phyloP scores from a whole-genome alignment of 2,329 filamentous ascomycete species.

The Fusarium subglutinans region DNA sequence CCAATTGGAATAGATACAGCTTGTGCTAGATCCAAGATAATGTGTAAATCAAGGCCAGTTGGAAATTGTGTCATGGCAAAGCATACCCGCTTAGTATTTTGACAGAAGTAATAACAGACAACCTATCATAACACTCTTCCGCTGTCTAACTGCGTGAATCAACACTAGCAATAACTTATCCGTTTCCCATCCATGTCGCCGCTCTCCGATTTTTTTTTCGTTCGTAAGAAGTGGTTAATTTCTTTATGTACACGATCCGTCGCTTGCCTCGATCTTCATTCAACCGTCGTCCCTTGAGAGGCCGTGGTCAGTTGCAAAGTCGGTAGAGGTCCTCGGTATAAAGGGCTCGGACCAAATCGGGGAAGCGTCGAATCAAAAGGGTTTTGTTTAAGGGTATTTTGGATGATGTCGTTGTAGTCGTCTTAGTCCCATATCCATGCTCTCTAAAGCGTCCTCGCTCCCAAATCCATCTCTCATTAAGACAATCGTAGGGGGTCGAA shows the following conservation, averaged over 20 bases:
- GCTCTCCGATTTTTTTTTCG: conserved; percentile 10
- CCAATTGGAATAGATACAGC: neutral
- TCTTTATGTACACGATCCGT: conserved; percentile 40
- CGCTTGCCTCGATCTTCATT: conserved; percentile 11
- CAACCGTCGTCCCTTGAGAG: neutral
- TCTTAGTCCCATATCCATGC: conserved; percentile 8
- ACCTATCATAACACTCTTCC: conserved; percentile 40
- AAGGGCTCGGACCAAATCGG: conserved; percentile 7
- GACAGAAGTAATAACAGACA: conserved; percentile 30
- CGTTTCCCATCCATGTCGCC: conserved; percentile 24
- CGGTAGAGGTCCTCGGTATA: neutral
- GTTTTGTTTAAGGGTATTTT: conserved; percentile 25
- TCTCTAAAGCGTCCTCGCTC: neutral
- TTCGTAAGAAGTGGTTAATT: conserved; percentile 38
- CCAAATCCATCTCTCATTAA: conserved; percentile 12
- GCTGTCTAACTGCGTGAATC: conserved; percentile 35
- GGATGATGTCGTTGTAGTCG: conserved; percentile 10
- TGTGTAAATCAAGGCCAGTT: neutral
- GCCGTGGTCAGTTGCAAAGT: neutral
- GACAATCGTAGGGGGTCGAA: conserved; percentile 8
- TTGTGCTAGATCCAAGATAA: neutral
- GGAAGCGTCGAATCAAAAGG: conserved; percentile 26
- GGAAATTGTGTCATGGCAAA: neutral
- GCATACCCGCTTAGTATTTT: conserved; percentile 31
- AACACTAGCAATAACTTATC: conserved; percentile 10